phyloP scores from a whole-genome alignment of 805 yeast species.

The Ascoidea rubescens region DNA sequence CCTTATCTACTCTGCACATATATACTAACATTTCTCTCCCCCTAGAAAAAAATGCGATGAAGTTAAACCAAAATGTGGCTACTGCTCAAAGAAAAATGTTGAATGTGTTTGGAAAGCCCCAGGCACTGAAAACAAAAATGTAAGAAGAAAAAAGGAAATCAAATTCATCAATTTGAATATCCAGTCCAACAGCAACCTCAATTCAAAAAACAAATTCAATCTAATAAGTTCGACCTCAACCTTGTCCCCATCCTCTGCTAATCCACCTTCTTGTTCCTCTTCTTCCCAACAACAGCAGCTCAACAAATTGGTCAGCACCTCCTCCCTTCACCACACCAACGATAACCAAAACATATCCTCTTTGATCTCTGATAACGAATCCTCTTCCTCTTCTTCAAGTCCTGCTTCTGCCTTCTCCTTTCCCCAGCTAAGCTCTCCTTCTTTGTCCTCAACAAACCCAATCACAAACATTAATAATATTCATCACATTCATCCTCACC shows the following conservation, averaged over 20 bases:
- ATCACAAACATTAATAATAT: slow-evolving; percentile 9
- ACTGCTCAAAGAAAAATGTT: slow-evolving; percentile 21
- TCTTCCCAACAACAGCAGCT: too few relatives aligned
- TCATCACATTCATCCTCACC: too few relatives aligned
- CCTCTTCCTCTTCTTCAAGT: too few relatives aligned
- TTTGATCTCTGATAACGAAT: too few relatives aligned
- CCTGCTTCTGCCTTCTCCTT: too few relatives aligned
- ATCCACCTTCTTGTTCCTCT: too few relatives aligned
- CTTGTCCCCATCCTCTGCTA: too few relatives aligned
- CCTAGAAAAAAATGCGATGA: slow-evolving; percentile 41
- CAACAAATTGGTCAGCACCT: too few relatives aligned
- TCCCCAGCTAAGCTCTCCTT: background rate
- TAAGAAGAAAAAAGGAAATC: slow-evolving; percentile 5
- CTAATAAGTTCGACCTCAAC: slow-evolving; percentile 9
- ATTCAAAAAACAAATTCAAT: slow-evolving; percentile 6
- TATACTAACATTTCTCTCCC: too few relatives aligned
- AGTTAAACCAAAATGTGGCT: slow-evolving; percentile 28
- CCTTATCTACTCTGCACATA: too few relatives aligned
- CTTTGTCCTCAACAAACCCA: slow-evolving; percentile 10
- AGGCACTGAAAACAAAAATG: background rate
- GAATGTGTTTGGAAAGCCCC: slow-evolving; percentile 13
- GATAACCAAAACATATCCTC: too few relatives aligned
- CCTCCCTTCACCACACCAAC: too few relatives aligned
- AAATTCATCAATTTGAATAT: slow-evolving; percentile 9
- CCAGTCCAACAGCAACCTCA: slow-evolving; percentile 8